Base-by-base conservation (phyloP, 2,329 filamentous ascomycete genomes). In the Mariannaea elegans region DNA sequence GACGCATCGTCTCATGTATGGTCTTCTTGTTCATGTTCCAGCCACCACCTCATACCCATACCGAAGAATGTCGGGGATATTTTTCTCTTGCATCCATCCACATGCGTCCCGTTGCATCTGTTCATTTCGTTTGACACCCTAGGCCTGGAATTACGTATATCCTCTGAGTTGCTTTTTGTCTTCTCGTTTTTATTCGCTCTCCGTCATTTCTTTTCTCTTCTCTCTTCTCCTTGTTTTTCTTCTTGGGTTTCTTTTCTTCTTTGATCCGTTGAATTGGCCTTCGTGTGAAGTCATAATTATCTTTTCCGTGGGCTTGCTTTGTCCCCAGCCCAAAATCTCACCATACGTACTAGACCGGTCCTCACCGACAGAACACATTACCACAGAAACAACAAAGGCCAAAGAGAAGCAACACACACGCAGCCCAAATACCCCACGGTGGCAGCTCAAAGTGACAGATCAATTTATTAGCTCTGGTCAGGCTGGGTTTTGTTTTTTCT, bases 1-100 rank as follows among this genome's bases (percentile, higher is more conserved):
- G 51, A 53, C 41, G 27, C 32, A 60, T 60, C 51, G 57, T 56
- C 32, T 53, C 57, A 60, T 60, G 47, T 45, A 41, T 36, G 32
- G 32, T 53, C 31, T 45, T 31, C 27, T 27, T 50, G 36, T 31
- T 41, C 47, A 38, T 45, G 21, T 36, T 34, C n/a, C 51, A 24
- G 41, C 50, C 38, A 36, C 29, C 45, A 47, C 49, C 38, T 49
- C 32, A 32, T 16, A 27, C 12, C 18, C 7, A 39, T 9, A 19
- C 36, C 36, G 36, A 39, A 14, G 36, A 36, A n/a, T 27, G 29
- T 39, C 46, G 38, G 34, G 23, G 38, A 19, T 31, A 23, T 49
- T 49, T 59, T 27, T 41, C 47, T 38, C 24, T 27, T n/a, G n/a
- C 38, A 44, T 50, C 46, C 39, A 29, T 42, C 34, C 45, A 32